Base-by-base conservation (phyloP, 768 basidiomycete genomes). In the Hypholoma sublateritium region DNA sequence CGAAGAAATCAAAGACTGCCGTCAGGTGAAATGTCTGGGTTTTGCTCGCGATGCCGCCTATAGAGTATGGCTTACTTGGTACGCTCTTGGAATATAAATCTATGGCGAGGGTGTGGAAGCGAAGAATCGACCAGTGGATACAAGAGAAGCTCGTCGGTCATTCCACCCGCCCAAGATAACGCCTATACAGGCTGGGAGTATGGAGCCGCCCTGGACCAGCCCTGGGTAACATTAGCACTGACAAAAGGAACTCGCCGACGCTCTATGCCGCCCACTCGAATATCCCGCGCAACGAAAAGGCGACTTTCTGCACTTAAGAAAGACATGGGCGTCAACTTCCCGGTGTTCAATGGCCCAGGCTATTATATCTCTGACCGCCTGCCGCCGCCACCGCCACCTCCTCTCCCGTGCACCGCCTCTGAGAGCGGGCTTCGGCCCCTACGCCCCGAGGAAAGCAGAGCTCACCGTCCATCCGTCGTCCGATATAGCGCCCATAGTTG, bases 31-130 rank as follows among this genome's bases (percentile, higher is more conserved):
- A 89, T 57, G 82, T 88, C 16, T 88, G 87, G 86, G 80, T 88
- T 1, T 59, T 88, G 17, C 74, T 89, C 25, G 82, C 86, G 0
- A 78, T 85, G 74, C 87, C 87, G 0, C 81, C 79, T 0, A 63
- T 84, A n/a, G n/a, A n/a, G n/a, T n/a, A 13, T 88, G 85, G 83
- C 77, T 88, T 35, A 75, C 83, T 6, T 89, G 86, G 85, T 82
- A 12, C 17, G 12, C 17, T 32, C 28, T 6, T 32, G 28, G 2
- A 24, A 5, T 32, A 53, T 47, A 41, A 9, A 3, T 25, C 4
- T 35, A 39, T 75, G 67, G 75, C 77, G 32, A 60, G 54, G 14
- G 57, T 61, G 13, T 77, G 72, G 73, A 59, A 59, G 19, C 41
- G 48, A 4, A 56, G 63, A 19, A 63, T 74, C 9, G 55, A 56